Conservation (phyloP, 331 rosid species). For the Phaseolus coccineus region DNA sequence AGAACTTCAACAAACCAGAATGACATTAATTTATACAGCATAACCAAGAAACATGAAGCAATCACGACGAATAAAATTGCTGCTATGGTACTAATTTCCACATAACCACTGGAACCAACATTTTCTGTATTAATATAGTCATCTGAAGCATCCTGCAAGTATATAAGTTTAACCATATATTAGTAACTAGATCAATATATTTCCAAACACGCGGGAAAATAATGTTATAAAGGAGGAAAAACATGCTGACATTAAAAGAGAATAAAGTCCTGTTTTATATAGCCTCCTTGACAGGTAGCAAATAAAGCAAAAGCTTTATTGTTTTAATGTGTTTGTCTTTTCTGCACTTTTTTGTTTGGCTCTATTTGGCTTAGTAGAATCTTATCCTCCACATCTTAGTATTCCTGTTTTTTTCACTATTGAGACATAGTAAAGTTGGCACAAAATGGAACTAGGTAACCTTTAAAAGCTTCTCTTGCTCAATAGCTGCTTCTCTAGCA, state of each 20-base stretch:
- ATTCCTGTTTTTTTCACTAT: conserved; percentile 24
- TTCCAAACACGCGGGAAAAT: conserved; percentile 30
- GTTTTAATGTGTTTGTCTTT: background rate
- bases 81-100: conserved; percentile 84
- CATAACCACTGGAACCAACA: conserved; percentile 71
- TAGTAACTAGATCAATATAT: conserved; percentile 20
- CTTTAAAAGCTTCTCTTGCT: conserved; percentile 91
- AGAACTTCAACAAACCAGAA: conserved; percentile 86
- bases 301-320: conserved; percentile 8
- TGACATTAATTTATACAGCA: conserved; percentile 96
- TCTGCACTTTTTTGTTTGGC: conserved; percentile 30
- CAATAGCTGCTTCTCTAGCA: conserved; percentile 89
- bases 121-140: conserved; percentile 61
- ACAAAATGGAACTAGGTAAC: conserved; percentile 50
- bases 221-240: conserved; percentile 3
- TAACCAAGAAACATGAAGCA: conserved; percentile 92
- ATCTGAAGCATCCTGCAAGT: conserved; percentile 83
- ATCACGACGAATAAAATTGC: conserved; percentile 89
- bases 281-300: conserved; percentile 6
- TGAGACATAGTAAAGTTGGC: conserved; percentile 8
- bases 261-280: background rate
- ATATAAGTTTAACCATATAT: conserved; percentile 37
- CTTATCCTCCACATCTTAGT: conserved; percentile 9
- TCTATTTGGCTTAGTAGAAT: conserved; percentile 7
- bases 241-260: conserved; percentile 2